Evolutionary conservation across 1,284 basidiomycete genomes (phyloP), one percentile per base, ranked within the genome.

Genomic region (Cryptococcus sp.): DNA sequence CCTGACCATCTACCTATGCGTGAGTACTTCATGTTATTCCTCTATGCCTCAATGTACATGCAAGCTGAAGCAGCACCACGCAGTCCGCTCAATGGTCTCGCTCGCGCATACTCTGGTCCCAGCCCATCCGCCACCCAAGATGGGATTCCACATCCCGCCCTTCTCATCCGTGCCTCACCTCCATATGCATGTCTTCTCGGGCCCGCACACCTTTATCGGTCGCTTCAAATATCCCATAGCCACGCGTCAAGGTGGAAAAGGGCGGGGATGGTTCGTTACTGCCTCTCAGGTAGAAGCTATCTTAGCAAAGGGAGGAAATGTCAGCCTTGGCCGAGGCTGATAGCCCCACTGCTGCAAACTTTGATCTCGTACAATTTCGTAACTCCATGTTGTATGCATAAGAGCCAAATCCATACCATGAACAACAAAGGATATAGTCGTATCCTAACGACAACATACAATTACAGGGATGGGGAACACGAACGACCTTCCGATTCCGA

Each of bases 121-220:
- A 52, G 6, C 51, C 51, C 5, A 72, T 73, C n/a, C 69, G 82
- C 23, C 79, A 80, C 19, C 66, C 62, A 88, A 86, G 60, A 81
- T 89, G 73, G 89, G 89, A 1, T 91, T 89, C 66, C 89, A 91
- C 72, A 88, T 91, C 61, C 88, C 90, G 0, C 90, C 90, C 0
- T 89, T 89, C 73, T 86, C 84, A 58, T 88, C 86, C n/a, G 84
- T 92, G 2, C 79, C 85, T 27, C 90, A 93, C 74, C 79, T 93
- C 16, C 90, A 93, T 71, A 76, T 93, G 42, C 91, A 93, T 73
- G 85, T 88, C 20, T 85, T 90, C 47, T 85, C 81, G 5, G 77
- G 90, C 39, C 89, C 89, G 0, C 89, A 88, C 75, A 82, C 76
- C 8, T 82, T 83, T 0, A 51, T 71, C 1, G 62, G 79, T 5